Evolutionary conservation across 495 filamentous ascomycete genomes (phyloP), one percentile per base, ranked within the genome.

Genomic region (Aspergillus biplanus): DNA sequence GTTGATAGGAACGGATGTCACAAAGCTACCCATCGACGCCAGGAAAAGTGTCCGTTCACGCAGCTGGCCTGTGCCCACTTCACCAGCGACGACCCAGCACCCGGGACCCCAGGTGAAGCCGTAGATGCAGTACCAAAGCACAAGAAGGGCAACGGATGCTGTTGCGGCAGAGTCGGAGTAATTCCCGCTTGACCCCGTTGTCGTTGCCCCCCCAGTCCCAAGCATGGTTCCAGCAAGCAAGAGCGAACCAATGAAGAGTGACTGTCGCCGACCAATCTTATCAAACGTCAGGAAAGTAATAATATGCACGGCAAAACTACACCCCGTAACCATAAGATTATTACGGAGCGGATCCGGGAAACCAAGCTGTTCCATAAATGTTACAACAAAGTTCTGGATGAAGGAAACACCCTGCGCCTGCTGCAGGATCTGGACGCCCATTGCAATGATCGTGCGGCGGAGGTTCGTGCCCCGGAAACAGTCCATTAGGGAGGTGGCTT

Each of bases 371-470:
- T 68, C 27, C 61, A 71, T 54, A 58, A 68, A 71, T 1, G 62
- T 63, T 11, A 68, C 66, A 8, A 67, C 44, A 37, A 63, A 39
- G 37, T 39, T 39, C 37, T 39, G 67, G 42, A 86, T 85, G 67
- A 87, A 83, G 62, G 83, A 87, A 78, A 85, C 85, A 21, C 86
- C 86, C 1, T 82, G 83, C 0, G 85, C 83, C 6, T 85, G 84
- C 60, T 88, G 85, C 13, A 83, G 75, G 6, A 76, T 77, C 15
- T 88, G 73, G 11, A 80, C 80, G n/a, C 76, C 77, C 34, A 87
- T 77, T 27, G 21, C 21, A 2, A 27, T 27, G 2, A 27, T 27
- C 21, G 21, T 27, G 21, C 21, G 21, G 1, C 21, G 21, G 21
- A 27, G 21, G 21, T 27, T 27, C 21, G 21, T 27, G 21, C 21